Evolutionary conservation across 257 asterid species (phyloP), one percentile per base, ranked within the genome.

Genomic region (Vinca minor): DNA sequence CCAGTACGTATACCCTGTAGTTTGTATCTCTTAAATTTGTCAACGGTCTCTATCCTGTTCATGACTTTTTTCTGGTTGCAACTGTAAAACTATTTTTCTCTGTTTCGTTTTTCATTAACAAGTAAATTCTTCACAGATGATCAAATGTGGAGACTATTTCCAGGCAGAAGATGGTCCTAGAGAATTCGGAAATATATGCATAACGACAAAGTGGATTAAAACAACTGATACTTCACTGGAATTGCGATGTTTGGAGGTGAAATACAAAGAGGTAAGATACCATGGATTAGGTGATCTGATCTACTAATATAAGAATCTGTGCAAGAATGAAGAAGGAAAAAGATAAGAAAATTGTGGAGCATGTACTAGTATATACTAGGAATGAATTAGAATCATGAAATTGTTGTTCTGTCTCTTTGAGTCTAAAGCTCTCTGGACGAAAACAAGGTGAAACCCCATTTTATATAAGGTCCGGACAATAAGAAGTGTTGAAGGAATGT

Each of bases 121-220:
- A 56, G 54, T 65, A 63, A 62, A 53, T 70, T 65, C 56, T 49
- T 45, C 77, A 78, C 97, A 89, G 98, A 80, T 73, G 62, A 82
- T 81, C 74, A 93, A 93, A 73, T 89, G 97, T 70, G 92, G 88
- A 64, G 96, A 89, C 69, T 93, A 93, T 73, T 89, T 89, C 80
- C 98, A 89, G 77, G 96, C 96, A 11, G 97, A 89, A 71, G 84
- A 89, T 71, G 96, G 97, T 45, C 94, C 95, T 45, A 84, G 97
- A 77, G 87, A 83, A 67, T 85, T 89, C 71, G 97, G 96, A 36
- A 87, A 79, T 83, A 84, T 87, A 74, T 84, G 83, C 78, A 83
- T 93, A 36, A 63, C 64, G 58, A 93, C 94, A 25, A 87, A 89
- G 76, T 74, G 80, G 83, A 81, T 83, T 29, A 85, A 82, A 71